Conservation (phyloP, 441 rosid species). For the Jatropha podagrica region DNA sequence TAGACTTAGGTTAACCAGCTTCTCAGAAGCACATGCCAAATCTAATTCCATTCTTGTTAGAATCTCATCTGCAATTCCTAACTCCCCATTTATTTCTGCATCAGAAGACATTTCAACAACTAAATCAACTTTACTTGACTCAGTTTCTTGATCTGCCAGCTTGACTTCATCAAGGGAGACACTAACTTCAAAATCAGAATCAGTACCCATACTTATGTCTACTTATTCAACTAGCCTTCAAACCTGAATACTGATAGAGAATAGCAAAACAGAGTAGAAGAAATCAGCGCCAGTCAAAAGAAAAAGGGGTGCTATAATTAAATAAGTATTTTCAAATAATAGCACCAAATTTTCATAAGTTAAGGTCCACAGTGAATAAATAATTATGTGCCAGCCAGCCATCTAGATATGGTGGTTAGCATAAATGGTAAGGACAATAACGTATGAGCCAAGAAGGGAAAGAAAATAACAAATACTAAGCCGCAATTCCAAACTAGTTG, state of each 20-base stretch:
- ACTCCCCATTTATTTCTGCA: conserved; percentile 42
- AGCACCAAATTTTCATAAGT: background rate
- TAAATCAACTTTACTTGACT: conserved; percentile 51
- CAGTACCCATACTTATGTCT: conserved; percentile 44
- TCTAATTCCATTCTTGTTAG: conserved; percentile 66
- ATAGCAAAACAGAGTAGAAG: background rate
- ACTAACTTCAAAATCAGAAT: conserved; percentile 33
- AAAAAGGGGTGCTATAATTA: background rate
- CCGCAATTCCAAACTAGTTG: no score
- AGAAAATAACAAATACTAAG: no score
- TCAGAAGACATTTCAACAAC: conserved; percentile 40
- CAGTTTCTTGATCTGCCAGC: conserved; percentile 47
- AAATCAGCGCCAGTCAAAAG: conserved; percentile 2
- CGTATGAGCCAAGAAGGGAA: no score
- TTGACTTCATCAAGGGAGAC: conserved; percentile 51
- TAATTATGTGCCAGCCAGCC: background rate
- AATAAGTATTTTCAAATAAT: background rate
- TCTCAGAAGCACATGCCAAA: conserved; percentile 77
- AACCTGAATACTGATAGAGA: conserved; percentile 25
- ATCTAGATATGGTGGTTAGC: background rate
- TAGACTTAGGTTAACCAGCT: conserved; percentile 62
- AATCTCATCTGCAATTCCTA: conserved; percentile 44
- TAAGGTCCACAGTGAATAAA: background rate
- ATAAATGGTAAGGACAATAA: background rate
- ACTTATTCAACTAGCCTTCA: conserved; percentile 12